Evolutionary conservation across 192 early-diverging fungal genomes (phyloP).

Genomic region (Entophlyctis helioformis): DNA sequence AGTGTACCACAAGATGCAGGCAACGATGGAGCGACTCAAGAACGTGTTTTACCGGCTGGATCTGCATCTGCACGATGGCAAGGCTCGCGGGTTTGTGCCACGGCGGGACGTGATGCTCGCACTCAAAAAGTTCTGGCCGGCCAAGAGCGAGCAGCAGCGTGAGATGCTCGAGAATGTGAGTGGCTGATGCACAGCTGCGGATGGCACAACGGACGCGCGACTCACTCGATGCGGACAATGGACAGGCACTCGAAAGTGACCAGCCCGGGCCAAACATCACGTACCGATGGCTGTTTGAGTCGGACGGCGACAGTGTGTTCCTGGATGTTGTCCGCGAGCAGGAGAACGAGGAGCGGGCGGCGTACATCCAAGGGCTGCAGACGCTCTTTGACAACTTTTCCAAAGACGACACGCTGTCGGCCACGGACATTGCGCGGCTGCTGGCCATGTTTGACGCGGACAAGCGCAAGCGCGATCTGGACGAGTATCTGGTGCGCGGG

Average conservation of each 20-base stretch:
- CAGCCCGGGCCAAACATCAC: conserved; percentile 25
- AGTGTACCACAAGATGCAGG: conserved; percentile 25
- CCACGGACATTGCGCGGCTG: neutral
- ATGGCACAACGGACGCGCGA: no score
- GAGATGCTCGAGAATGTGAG: conserved; percentile 18
- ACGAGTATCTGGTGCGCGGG: no score
- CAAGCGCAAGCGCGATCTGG: no score
- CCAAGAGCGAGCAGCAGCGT: conserved; percentile 21
- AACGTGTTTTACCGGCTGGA: conserved; percentile 25
- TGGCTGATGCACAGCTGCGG: neutral
- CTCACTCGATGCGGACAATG: no score
- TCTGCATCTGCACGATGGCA: conserved; percentile 17
- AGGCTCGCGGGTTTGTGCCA: conserved; percentile 15
- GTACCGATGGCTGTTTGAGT: conserved; percentile 30
- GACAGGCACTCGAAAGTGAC: conserved; percentile 34
- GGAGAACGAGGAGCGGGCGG: conserved; percentile 16
- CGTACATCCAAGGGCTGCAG: conserved; percentile 14
- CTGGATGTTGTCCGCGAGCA: conserved; percentile 31
- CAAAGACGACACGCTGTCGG: neutral
- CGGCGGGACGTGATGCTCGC: conserved; percentile 7
- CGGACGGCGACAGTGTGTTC: conserved; percentile 24
- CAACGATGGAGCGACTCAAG: conserved; percentile 25
- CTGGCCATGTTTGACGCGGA: no score
- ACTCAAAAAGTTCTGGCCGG: conserved; percentile 21
- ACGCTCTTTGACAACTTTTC: neutral